phyloP scores from a whole-genome alignment of 306 rosid genomes.

The Cicer yamashitae region DNA sequence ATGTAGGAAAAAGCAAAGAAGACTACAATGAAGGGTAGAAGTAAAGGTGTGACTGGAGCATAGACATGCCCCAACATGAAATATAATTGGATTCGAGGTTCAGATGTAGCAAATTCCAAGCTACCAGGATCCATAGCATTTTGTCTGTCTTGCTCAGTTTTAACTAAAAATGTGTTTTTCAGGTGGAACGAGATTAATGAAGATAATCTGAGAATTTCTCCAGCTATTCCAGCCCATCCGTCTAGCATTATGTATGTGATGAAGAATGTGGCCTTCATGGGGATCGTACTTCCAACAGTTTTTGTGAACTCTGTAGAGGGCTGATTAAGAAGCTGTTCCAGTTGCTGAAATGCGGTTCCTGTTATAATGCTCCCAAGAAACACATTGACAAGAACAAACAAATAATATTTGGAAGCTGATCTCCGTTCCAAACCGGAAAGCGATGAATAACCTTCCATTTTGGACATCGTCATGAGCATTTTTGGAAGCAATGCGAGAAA shows the following conservation, averaged over 20 bases:
- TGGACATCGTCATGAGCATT: slow-evolving; percentile 81
- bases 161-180: slow-evolving; percentile 85
- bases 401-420: slow-evolving; percentile 80
- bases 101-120: slow-evolving; percentile 69
- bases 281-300: slow-evolving; percentile 82
- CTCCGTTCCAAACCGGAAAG: slow-evolving; percentile 77
- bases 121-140: slow-evolving; percentile 87
- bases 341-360: slow-evolving; percentile 94
- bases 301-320: slow-evolving; percentile 77
- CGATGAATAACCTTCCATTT: slow-evolving; percentile 74
- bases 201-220: slow-evolving; percentile 74
- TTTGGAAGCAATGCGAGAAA: slow-evolving; percentile 78
- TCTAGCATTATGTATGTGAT: slow-evolving; percentile 92
- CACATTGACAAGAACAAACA: slow-evolving; percentile 81
- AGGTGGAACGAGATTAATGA: slow-evolving; percentile 71
- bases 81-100: slow-evolving; percentile 89
- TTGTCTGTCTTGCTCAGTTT: slow-evolving; percentile 81
- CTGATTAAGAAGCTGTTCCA: slow-evolving; percentile 55
- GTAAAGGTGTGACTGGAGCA: slow-evolving; percentile 81
- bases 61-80: slow-evolving; percentile 86
- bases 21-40: slow-evolving; percentile 83
- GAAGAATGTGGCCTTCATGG: slow-evolving; percentile 97
- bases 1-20: slow-evolving; percentile 84
- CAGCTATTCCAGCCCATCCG: slow-evolving; percentile 95
- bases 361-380: slow-evolving; percentile 87